Percentiles rank a stretch among this genome's conserved stretches.
phyloP scores from a whole-genome alignment of 257 asterid species.

The Lithospermum erythrorhizon region DNA sequence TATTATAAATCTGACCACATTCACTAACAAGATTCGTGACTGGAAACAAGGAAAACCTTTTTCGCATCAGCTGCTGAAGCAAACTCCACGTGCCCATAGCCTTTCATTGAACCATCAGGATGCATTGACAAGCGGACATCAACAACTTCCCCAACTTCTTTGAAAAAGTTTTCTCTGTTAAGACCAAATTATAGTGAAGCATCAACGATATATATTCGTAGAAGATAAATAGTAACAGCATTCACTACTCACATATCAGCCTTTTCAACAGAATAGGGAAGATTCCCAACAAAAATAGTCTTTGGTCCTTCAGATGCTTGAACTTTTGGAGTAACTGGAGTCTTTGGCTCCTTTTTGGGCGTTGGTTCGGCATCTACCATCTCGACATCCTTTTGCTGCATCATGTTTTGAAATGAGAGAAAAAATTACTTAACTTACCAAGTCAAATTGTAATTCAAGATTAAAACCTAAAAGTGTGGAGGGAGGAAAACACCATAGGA shows the following conservation, averaged over 20 bases:
- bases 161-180: conserved; percentile 60
- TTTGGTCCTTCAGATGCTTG: conserved; percentile 37
- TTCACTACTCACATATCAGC: conserved; percentile 52
- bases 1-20: neutral
- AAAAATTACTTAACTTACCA: too few species aligned
- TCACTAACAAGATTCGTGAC: neutral
- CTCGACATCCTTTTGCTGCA: conserved; percentile 48
- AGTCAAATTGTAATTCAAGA: too few species aligned
- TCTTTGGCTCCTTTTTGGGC: conserved; percentile 29
- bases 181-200: neutral
- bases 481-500: too few species aligned
- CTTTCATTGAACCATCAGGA: conserved; percentile 50
- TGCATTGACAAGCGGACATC: conserved; percentile 51
- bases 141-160: conserved; percentile 58
- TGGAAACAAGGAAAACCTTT: conserved; percentile 29
- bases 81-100: conserved; percentile 86
- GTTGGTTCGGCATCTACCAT: conserved; percentile 29
- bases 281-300: conserved; percentile 68
- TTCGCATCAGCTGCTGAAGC: conserved; percentile 59
- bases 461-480: too few species aligned
- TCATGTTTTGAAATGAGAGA: neutral
- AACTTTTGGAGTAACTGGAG: conserved; percentile 34
- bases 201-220: neutral
- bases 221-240: neutral
- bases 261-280: conserved; percentile 42